Base-by-base conservation (phyloP, 805 yeast species). In the Isabelozyma heimii region DNA sequence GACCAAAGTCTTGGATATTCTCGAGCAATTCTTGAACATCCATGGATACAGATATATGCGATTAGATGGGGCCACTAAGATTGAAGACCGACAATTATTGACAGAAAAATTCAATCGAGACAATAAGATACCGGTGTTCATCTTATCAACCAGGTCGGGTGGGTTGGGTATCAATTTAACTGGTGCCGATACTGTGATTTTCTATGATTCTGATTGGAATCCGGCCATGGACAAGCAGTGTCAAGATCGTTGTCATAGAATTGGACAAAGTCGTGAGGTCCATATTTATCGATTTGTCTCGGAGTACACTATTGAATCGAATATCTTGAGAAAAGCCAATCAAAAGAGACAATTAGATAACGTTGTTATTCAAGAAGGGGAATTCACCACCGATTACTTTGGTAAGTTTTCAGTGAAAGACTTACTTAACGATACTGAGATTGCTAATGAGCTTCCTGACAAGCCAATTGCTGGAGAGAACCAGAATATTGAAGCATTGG, bases 141-240 rank as follows among this genome's bases (percentile, higher is more conserved):
- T 94, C 44, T 68, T 94, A 47, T 90, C 97, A 3, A 90, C 97
- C 2, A 82, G 99, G 69, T 94, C 99, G 2, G 99, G 99, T 66
- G 99, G 99, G 37, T 76, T 95, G 57, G 99, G 99, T 64, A 94
- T 94, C 65, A 94, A 94, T 62, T 72, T 94, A 55, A 94, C 99
- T 0, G 99, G 98, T 62, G 99, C 99, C 0, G 99, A 94, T 62
- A 94, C 99, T 0, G 99, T 94, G 41, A 90, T 94, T 7, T 95
- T 94, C 70, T 94, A 95, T 66, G 99, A 94, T 68, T 90, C 97
- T 2, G 99, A 92, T 69, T 92, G 99, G 99, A 94, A 94, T 63
- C 99, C 99, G 2, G 96, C 98, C 1, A 94, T 94, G 97, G 99
- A 94, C 66, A 90, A 91, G 63, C 99, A 94, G 69, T 94, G 99